These are phyloP conservation scores for Globisporangium perplexum DNA, from an alignment of 352 stramenopile genomes.

Conservation along the genomic window DNA sequence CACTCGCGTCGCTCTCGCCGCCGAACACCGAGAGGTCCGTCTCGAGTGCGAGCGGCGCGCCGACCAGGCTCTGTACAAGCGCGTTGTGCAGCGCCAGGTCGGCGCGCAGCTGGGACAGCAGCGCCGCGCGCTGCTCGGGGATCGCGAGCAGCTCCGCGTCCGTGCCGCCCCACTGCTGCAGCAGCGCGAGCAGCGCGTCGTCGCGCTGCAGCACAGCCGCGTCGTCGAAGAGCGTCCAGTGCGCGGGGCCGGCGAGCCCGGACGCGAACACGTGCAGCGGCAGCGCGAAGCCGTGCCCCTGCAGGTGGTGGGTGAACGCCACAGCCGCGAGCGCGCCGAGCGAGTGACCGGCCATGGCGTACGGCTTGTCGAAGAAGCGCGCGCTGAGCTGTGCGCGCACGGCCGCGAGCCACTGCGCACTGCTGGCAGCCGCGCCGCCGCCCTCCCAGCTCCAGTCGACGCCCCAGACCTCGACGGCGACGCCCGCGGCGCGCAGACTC, in stretches of 20 bases:
- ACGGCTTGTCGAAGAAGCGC: constrained; percentile 74
- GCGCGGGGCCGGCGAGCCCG: constrained; percentile 25
- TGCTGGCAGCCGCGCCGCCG: constrained; percentile 9
- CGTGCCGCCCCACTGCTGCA: constrained; percentile 57
- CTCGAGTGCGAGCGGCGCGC: not conserved
- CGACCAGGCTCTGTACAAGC: constrained; percentile 34
- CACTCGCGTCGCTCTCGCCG: constrained; percentile 32
- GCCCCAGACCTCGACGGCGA: constrained; percentile 52
- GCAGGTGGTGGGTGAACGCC: constrained; percentile 40
- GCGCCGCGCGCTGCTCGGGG: constrained; percentile 23
- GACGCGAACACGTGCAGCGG: constrained; percentile 63
- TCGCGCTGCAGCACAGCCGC: constrained; percentile 21
- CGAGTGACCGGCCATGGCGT: constrained; percentile 62
- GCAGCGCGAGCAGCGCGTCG: constrained; percentile 30
- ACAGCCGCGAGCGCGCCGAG: constrained; percentile 57
- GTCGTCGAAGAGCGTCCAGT: constrained; percentile 32
- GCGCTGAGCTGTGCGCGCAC: constrained; percentile 32
- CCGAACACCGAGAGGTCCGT: constrained; percentile 47
- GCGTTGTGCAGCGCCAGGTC: constrained; percentile 54
- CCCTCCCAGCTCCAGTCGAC: constrained; percentile 49
- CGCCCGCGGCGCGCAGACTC: constrained; percentile 23
- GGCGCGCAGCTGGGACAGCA: constrained; percentile 29
- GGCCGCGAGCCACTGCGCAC: constrained; percentile 24
- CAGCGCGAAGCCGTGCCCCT: constrained; percentile 34
- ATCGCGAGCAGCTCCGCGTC: constrained; percentile 47